Conservation (phyloP, 257 asterid species). For the Henckelia pumila region DNA sequence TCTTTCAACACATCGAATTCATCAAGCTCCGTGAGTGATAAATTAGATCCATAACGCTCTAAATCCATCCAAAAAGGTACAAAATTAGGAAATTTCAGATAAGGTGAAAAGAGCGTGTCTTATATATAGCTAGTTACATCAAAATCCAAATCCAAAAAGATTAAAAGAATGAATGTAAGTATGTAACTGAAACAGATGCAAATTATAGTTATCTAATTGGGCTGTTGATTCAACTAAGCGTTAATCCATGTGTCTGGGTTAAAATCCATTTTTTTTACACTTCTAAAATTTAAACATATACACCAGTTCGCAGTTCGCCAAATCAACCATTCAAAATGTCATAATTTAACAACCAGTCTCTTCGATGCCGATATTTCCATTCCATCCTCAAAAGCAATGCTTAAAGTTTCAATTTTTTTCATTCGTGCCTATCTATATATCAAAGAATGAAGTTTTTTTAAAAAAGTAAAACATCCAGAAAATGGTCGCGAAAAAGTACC, state of each 20-base stretch:
- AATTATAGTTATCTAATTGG: too few species aligned
- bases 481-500: too few species aligned
- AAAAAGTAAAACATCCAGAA: background rate
- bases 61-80: conserved; percentile 21
- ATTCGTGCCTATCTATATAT: background rate
- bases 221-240: background rate
- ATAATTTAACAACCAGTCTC: too few species aligned
- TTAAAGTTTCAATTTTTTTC: too few species aligned
- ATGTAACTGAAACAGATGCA: background rate
- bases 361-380: too few species aligned
- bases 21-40: conserved; percentile 64
- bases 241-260: too few species aligned
- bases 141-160: background rate
- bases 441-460: too few species aligned
- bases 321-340: too few species aligned
- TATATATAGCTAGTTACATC: background rate
- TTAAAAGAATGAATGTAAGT: background rate
- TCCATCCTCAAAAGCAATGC: too few species aligned
- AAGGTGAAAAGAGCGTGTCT: too few species aligned
- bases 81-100: background rate
- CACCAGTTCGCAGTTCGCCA: background rate
- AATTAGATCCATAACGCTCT: conserved; percentile 82
- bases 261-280: too few species aligned
- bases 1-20: conserved; percentile 62
- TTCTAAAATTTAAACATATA: too few species aligned